These are phyloP conservation scores for Penicillium janthinellum DNA, from an alignment of 2,329 filamentous ascomycete species.

Conservation along the genomic window DNA sequence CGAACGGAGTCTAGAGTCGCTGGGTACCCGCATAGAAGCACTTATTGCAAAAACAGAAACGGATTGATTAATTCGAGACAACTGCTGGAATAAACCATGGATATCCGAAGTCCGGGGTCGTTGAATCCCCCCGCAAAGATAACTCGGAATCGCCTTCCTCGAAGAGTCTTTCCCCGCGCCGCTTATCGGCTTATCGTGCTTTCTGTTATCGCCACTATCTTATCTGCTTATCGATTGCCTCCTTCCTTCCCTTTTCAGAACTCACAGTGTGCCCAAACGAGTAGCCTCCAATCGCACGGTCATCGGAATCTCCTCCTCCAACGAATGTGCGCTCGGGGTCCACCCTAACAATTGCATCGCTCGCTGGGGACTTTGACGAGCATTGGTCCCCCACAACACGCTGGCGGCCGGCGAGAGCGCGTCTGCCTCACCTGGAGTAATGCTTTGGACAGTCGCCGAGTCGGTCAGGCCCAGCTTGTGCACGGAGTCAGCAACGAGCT, in stretches of 20 bases:
- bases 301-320: slow-evolving; percentile 30
- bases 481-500: slow-evolving; percentile 25
- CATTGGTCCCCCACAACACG: slow-evolving; percentile 37
- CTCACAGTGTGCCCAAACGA: slow-evolving; percentile 12
- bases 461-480: slow-evolving; percentile 24
- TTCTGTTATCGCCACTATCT: neutral
- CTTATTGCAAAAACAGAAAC: neutral
- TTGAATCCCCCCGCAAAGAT: slow-evolving; percentile 7
- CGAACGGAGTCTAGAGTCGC: neutral
- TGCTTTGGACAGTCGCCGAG: slow-evolving; percentile 20
- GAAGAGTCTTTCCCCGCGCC: neutral
- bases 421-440: slow-evolving; percentile 29
- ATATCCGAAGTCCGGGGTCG: slow-evolving; percentile 5
- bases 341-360: slow-evolving; percentile 28
- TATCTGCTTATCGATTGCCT: neutral
- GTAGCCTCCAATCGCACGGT: slow-evolving; percentile 27
- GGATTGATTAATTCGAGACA: neutral
- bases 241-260: slow-evolving; percentile 9
- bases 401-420: slow-evolving; percentile 24
- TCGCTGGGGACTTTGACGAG: slow-evolving; percentile 23
- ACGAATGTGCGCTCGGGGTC: slow-evolving; percentile 21
- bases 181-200: slow-evolving; percentile 6
- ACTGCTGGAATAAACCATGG: neutral
- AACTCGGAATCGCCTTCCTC: slow-evolving; percentile 19
- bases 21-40: no score